Percentiles rank a stretch among this genome's conserved stretches.
These are phyloP conservation scores for Daldinia sp. DNA, from an alignment of 2,329 filamentous ascomycete species.

Conservation along the genomic window DNA sequence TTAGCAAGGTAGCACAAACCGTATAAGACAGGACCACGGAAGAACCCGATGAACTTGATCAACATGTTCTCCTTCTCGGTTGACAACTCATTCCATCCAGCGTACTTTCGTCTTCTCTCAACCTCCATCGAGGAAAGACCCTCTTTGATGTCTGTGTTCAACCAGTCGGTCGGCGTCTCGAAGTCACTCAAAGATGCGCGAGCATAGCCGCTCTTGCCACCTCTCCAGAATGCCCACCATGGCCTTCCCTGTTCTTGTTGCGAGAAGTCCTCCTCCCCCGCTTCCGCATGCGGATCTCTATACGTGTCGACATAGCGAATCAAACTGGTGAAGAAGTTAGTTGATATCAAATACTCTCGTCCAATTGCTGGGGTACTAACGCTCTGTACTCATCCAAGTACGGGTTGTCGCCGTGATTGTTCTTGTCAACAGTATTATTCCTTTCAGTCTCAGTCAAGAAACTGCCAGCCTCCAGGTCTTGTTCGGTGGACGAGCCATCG, in stretches of 20 bases:
- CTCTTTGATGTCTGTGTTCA: constrained; percentile 74
- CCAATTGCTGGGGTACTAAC: constrained; percentile 43
- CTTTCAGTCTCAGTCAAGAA: constrained; percentile 49
- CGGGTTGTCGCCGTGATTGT: constrained; percentile 49
- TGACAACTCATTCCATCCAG: constrained; percentile 78
- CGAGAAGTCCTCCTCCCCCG: constrained; percentile 49
- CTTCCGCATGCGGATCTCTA: constrained; percentile 52
- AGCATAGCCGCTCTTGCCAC: constrained; percentile 46
- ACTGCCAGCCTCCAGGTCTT: constrained; percentile 51
- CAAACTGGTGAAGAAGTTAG: constrained; percentile 39
- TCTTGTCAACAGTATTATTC: constrained; percentile 44
- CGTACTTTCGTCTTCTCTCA: constrained; percentile 72
- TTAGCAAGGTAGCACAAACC: constrained; percentile 61
- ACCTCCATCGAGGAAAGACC: constrained; percentile 72
- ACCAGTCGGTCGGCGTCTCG: constrained; percentile 74
- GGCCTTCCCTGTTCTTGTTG: constrained; percentile 47
- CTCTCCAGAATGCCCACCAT: constrained; percentile 56
- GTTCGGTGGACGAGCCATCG: constrained; percentile 44
- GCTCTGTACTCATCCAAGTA: constrained; percentile 53
- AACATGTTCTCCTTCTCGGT: constrained; percentile 82
- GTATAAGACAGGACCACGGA: constrained; percentile 80
- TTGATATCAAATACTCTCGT: neutral
- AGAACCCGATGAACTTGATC: constrained; percentile 80
- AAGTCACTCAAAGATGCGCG: constrained; percentile 50
- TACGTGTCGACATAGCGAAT: constrained; percentile 56